Evolutionary conservation across 2,329 filamentous ascomycete species (phyloP).

Genomic region (Cladosporium sp.): DNA sequence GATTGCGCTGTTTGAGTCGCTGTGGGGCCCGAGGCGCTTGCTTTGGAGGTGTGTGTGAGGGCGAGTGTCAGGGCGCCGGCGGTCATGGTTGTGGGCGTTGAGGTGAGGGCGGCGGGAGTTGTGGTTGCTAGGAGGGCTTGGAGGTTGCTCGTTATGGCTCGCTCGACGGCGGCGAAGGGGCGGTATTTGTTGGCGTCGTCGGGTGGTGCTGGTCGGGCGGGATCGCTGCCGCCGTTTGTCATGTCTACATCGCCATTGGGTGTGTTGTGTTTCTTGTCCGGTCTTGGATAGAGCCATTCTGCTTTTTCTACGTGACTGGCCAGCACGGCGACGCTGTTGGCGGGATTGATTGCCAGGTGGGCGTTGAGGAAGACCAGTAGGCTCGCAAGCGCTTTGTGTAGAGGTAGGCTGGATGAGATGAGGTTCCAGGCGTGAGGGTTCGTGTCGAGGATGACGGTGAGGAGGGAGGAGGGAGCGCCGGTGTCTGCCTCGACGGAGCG

Average conservation of each 20-base stretch:
- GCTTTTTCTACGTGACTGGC: conserved; percentile 85
- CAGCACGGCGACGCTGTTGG: conserved; percentile 87
- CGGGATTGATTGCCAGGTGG: conserved; percentile 88
- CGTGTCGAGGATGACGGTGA: conserved; percentile 89
- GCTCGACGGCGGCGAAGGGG: conserved; percentile 83
- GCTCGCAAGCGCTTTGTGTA: conserved; percentile 81
- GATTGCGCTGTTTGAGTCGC: conserved; percentile 48
- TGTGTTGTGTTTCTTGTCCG: conserved; percentile 24
- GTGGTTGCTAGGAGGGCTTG: conserved; percentile 69
- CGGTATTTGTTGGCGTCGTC: conserved; percentile 82
- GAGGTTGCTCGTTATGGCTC: conserved; percentile 71
- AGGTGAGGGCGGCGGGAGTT: conserved; percentile 58
- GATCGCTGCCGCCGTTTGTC: conserved; percentile 22
- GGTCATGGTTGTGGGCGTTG: conserved; percentile 75
- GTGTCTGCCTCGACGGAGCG: conserved; percentile 34
- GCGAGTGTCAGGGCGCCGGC: conserved; percentile 88
- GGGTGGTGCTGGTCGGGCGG: conserved; percentile 28
- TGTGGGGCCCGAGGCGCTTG: conserved; percentile 44
- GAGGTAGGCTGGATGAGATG: conserved; percentile 67
- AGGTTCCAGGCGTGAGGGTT: conserved; percentile 93
- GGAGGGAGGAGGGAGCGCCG: conserved; percentile 65
- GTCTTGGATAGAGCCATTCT: conserved; percentile 80
- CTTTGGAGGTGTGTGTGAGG: conserved; percentile 85
- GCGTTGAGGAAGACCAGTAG: conserved; percentile 96
- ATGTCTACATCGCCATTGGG: conserved; percentile 28